Evolutionary conservation across 148 eudicot species (phyloP).

Genomic region (Silene uniflora): DNA sequence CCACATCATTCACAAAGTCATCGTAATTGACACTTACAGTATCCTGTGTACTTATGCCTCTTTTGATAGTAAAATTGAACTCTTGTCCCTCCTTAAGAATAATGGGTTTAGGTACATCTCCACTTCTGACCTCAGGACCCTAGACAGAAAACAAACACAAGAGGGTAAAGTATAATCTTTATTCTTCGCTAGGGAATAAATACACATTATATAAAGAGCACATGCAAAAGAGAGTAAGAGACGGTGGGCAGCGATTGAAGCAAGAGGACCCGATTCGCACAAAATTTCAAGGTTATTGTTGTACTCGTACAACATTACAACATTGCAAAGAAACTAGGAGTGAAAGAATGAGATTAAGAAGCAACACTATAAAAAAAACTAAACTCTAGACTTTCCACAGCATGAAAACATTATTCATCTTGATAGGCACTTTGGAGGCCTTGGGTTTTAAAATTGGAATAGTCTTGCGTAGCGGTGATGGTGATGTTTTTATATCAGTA

Average conservation of each 20-base stretch:
- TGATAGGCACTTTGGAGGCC: slow-evolving; percentile 4
- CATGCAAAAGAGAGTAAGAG: not conserved
- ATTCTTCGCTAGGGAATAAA: slow-evolving; percentile 10
- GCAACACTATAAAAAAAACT: not conserved
- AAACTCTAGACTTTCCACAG: not conserved
- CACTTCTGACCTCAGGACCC: slow-evolving; percentile 99
- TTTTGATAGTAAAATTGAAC: slow-evolving; percentile 80
- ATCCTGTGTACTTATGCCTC: slow-evolving; percentile 81
- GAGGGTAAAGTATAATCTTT: not conserved
- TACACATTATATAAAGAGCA: not conserved
- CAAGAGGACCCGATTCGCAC: not conserved
- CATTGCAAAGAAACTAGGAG: not conserved
- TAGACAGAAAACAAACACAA: slow-evolving; percentile 28
- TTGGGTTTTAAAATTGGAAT: not conserved
- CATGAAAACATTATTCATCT: not conserved
- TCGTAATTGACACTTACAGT: slow-evolving; percentile 98
- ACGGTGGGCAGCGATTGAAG: not conserved
- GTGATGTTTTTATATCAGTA: not conserved
- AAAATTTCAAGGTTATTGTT: not conserved
- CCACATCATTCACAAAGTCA: slow-evolving; percentile 94
- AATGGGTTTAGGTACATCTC: slow-evolving; percentile 91
- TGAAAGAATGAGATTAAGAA: not conserved
- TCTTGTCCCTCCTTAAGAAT: slow-evolving; percentile 85
- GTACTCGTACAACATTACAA: not conserved
- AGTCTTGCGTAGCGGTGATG: too few species aligned